phyloP scores from a whole-genome alignment of 2,329 filamentous ascomycete genomes.

The Trichoderma breve region DNA sequence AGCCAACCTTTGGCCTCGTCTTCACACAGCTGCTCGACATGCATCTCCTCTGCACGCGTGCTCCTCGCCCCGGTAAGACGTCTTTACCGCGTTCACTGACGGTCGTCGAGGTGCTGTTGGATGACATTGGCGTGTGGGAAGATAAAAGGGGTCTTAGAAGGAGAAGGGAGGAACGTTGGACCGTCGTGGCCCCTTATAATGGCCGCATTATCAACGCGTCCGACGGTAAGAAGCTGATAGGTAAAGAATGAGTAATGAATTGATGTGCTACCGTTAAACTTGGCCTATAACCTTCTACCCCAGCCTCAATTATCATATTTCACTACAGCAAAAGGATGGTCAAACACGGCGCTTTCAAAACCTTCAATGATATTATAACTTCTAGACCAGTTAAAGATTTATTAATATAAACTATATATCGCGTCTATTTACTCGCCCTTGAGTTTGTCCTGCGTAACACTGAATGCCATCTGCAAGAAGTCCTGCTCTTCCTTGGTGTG shows the following conservation, averaged over 20 bases:
- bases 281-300: not conserved
- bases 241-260: not conserved
- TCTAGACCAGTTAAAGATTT: not conserved
- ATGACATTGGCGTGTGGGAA: slow-evolving; percentile 49
- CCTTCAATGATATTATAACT: not conserved
- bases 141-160: slow-evolving; percentile 30
- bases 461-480: slow-evolving; percentile 65
- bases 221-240: not conserved
- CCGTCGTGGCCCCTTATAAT: slow-evolving; percentile 43
- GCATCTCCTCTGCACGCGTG: slow-evolving; percentile 50
- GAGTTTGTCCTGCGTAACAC: slow-evolving; percentile 65
- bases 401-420: not conserved
- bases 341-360: not conserved
- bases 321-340: not conserved
- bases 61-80: slow-evolving; percentile 33
- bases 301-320: not conserved
- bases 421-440: slow-evolving; percentile 57
- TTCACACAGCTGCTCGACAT: slow-evolving; percentile 56
- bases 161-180: slow-evolving; percentile 55
- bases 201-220: slow-evolving; percentile 43
- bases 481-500: slow-evolving; percentile 94
- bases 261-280: not conserved
- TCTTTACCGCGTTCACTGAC: slow-evolving; percentile 34
- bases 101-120: slow-evolving; percentile 52
- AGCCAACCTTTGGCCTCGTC: slow-evolving; percentile 53